Conservation (phyloP, 768 basidiomycete species). For the Pulveroboletus ravenelii region DNA sequence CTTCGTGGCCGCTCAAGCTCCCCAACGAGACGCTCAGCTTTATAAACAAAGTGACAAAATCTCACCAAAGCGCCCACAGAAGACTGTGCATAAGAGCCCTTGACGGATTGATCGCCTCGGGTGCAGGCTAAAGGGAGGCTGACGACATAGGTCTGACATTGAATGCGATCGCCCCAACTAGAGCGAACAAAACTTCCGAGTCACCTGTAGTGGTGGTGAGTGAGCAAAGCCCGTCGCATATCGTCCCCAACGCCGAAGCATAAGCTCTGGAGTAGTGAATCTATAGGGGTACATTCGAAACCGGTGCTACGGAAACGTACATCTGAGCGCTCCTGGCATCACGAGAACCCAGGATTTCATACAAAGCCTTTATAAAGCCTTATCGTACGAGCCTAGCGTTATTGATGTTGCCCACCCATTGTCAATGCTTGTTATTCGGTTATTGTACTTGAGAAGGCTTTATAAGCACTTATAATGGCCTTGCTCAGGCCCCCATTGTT, state of each 20-base stretch:
- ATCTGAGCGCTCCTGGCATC: not conserved
- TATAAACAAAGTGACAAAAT: too few species aligned
- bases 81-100: constrained; percentile 39
- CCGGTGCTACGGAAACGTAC: constrained; percentile 20
- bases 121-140: not conserved
- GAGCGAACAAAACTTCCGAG: constrained; percentile 36
- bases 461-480: too few species aligned
- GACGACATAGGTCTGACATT: constrained; percentile 41
- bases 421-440: too few species aligned
- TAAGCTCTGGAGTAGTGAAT: constrained; percentile 25
- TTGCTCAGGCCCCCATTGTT: too few species aligned
- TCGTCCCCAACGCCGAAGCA: too few species aligned
- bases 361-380: too few species aligned
- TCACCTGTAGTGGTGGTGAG: constrained; percentile 53
- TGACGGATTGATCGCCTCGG: too few species aligned
- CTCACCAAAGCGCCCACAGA: constrained; percentile 18
- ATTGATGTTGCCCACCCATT: too few species aligned
- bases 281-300: constrained; percentile 34
- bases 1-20: constrained; percentile 12
- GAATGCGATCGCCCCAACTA: constrained; percentile 46
- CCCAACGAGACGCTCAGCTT: constrained; percentile 15
- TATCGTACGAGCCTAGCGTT: too few species aligned
- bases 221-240: not conserved
- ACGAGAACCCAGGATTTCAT: too few species aligned
- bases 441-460: too few species aligned